Evolutionary conservation across 2,329 filamentous ascomycete species (phyloP).

Genomic region (Phaeoacremonium minimum): DNA sequence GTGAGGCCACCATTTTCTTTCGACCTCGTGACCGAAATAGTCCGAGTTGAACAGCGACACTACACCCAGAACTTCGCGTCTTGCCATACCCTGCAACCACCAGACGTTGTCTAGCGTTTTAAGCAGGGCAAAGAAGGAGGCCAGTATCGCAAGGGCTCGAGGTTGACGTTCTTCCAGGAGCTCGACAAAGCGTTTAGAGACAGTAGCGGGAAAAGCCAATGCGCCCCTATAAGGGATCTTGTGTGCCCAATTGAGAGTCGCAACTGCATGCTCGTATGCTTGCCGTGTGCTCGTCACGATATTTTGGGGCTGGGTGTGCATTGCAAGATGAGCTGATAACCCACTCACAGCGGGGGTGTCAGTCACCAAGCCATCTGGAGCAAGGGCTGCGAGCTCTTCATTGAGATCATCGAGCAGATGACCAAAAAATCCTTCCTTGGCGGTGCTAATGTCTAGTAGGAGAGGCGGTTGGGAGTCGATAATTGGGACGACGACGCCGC

Average conservation of each 20-base stretch:
- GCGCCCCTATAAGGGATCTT: slow-evolving; percentile 54
- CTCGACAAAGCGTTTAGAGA: slow-evolving; percentile 57
- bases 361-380: slow-evolving; percentile 11
- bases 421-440: slow-evolving; percentile 54
- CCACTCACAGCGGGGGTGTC: slow-evolving; percentile 18
- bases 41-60: slow-evolving; percentile 54
- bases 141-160: slow-evolving; percentile 58
- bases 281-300: slow-evolving; percentile 36
- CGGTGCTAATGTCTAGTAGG: slow-evolving; percentile 53
- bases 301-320: slow-evolving; percentile 20
- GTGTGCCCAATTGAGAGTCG: slow-evolving; percentile 63
- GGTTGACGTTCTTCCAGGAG: slow-evolving; percentile 55
- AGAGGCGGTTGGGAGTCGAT: slow-evolving; percentile 61
- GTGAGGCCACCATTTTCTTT: slow-evolving; percentile 53
- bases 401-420: slow-evolving; percentile 54
- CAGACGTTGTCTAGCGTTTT: slow-evolving; percentile 59
- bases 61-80: slow-evolving; percentile 61
- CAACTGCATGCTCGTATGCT: slow-evolving; percentile 61
- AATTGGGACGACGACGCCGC: slow-evolving; percentile 52
- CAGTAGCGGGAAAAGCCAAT: slow-evolving; percentile 60
- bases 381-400: slow-evolving; percentile 41
- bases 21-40: slow-evolving; percentile 33
- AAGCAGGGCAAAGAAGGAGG: slow-evolving; percentile 63
- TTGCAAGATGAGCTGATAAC: too few relatives aligned
- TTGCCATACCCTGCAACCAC: slow-evolving; percentile 67